Evolutionary conservation across 768 basidiomycete species (phyloP), one percentile per base, ranked within the genome.

Genomic region (Cystobasidiopsis lactophilus): DNA sequence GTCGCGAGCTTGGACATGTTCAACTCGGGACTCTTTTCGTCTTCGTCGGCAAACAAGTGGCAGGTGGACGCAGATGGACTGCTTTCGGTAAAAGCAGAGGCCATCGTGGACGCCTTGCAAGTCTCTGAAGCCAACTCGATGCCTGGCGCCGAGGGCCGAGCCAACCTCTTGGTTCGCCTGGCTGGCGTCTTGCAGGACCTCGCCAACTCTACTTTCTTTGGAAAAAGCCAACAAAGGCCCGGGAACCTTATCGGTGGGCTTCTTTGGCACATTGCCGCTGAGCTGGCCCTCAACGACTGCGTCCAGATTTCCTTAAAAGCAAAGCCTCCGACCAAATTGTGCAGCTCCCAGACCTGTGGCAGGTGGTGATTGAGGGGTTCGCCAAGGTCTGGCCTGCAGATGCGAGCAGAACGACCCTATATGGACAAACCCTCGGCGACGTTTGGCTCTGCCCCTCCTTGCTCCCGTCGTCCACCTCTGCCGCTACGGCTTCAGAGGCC

Each of bases 1-100:
- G 79, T 95, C 4, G 91, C 86, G 0, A 85, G 82, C 61, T 69
- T 85, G 40, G 77, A 82, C 63, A 93, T 95, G 85, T 96, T 93
- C 57, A 66, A 73, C 50, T 66, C 69, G 3, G 91, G 91, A 0
- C 66, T 86, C 44, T 96, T 96, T 68, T 50, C 30, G 13, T 18
- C 29, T 10, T 18, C 26, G 9, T 47, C 27, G 7, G 26, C 53
- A 46, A 18, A 39, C 37, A 61, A 48, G 44, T 19, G 27, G 9
- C 11, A 50, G 33, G 40, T 37, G 23, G 45, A 59, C 89, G 88
- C 84, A 14, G 71, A 69, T 27, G 86, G 78, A 3, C 71, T 96
- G 30, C 70, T 74, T 5, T 68, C 69, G 33, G 69, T 93, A 40
- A 80, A 80, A 0, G 63, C 72, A 2, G 72, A 77, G 44, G 71